Evolutionary conservation across 2,329 filamentous ascomycete species (phyloP).

Genomic region (Ilyonectria mors-panacis): DNA sequence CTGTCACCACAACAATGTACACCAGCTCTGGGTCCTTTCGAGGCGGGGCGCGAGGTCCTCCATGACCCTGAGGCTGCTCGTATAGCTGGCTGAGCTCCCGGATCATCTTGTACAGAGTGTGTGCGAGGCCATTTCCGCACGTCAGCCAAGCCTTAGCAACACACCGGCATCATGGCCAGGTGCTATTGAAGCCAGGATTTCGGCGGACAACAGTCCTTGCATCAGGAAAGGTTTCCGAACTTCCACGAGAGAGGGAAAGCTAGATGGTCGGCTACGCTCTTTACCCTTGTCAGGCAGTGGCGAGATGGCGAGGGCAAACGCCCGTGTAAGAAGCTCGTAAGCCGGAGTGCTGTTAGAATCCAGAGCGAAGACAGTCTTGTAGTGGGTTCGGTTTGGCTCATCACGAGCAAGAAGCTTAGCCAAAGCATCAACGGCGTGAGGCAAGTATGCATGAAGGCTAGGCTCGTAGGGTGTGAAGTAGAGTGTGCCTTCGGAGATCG

Average conservation of each 20-base stretch:
- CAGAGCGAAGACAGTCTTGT: slow-evolving; percentile 83
- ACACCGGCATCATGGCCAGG: slow-evolving; percentile 80
- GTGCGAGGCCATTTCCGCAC: slow-evolving; percentile 86
- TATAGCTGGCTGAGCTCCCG: slow-evolving; percentile 78
- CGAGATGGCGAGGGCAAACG: slow-evolving; percentile 89
- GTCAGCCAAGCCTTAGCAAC: slow-evolving; percentile 86
- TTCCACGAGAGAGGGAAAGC: slow-evolving; percentile 79
- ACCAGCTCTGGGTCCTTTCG: slow-evolving; percentile 67
- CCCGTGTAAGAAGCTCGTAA: slow-evolving; percentile 86
- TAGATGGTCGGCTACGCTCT: slow-evolving; percentile 69
- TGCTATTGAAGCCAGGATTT: slow-evolving; percentile 85
- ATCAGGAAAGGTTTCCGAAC: slow-evolving; percentile 90
- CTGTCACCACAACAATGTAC: slow-evolving; percentile 77
- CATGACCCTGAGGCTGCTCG: slow-evolving; percentile 62
- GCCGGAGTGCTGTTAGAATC: slow-evolving; percentile 76
- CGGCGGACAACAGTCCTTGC: slow-evolving; percentile 91
- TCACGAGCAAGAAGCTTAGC: slow-evolving; percentile 94
- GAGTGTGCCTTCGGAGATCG: slow-evolving; percentile 68
- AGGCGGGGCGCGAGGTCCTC: slow-evolving; percentile 51
- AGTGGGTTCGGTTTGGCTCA: slow-evolving; percentile 90
- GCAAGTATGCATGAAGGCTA: slow-evolving; percentile 86
- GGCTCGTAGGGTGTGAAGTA: slow-evolving; percentile 89
- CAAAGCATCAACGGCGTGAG: slow-evolving; percentile 89
- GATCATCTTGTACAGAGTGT: slow-evolving; percentile 83
- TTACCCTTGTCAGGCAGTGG: slow-evolving; percentile 79